Base-by-base conservation (phyloP, 371 early-diverging fungal species). In the Mortierella sp. region DNA sequence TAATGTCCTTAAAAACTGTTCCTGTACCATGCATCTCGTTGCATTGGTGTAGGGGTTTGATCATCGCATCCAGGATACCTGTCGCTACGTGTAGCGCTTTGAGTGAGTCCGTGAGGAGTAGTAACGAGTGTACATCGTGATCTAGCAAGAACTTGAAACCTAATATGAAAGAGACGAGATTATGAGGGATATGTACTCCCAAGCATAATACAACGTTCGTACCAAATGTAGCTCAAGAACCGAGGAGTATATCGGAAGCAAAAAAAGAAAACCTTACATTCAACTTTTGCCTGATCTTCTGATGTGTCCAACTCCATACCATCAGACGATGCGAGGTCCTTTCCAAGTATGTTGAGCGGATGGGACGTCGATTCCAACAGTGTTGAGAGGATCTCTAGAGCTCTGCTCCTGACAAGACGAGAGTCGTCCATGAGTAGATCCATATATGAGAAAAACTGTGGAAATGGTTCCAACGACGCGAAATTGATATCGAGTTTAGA, bases 361-460 rank as follows among this genome's bases (percentile, higher is more conserved):
- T 73, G 58, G 0, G 71, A 16, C 3, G 54, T 51, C 19, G 79
- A 78, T 14, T 74, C 79, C 12, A 81, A 55, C 9, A 81, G 24
- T 21, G 54, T 71, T 16, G 67, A 73, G 10, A 81, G 68, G 24
- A 79, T 55, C 28, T 81, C 81, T 48, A 73, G 43, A 8, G 79
- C 64, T 30, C 81, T 54, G 38, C 74, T 65, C 50, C 79, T 61
- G 47, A 81, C 79, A 38, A 79, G 62, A n/a, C 79, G 67, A 16
- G 79, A 72, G n/a, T 69, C 79, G 46, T 81, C 81, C 67, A 61
- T 66, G 41, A 81, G 74, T 16, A 81, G 49, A 21, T 69, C 69
- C 76, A 74, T 69, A 34, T 74, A 74, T 27, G 64, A 55, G 42
- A 64, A 69, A 30, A 69, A 58, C 76, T 74, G 43, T 31, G 42